Evolutionary conservation across 352 stramenopile species (phyloP).

Genomic region (Phytopythium chamaehyphon): DNA sequence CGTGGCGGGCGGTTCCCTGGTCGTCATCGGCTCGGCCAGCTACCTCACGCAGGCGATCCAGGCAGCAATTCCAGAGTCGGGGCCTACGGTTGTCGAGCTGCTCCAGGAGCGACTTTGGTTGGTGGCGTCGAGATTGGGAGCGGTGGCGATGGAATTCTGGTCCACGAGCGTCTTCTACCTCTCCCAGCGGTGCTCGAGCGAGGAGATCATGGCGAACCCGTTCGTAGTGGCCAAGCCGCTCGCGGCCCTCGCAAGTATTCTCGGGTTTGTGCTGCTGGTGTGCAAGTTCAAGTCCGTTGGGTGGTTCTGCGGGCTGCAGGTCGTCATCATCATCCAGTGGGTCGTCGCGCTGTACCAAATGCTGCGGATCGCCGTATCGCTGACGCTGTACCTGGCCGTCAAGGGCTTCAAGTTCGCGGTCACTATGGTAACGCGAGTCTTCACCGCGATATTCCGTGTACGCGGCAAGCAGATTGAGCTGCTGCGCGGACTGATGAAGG

Average conservation of each 20-base stretch:
- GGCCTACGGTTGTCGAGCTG: constrained; percentile 22
- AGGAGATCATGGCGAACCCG: constrained; percentile 34
- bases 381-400: constrained; percentile 43
- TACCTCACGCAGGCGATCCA: constrained; percentile 28
- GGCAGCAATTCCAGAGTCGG: constrained; percentile 23
- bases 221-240: constrained; percentile 28
- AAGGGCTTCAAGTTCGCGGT: constrained; percentile 45
- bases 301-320: constrained; percentile 52
- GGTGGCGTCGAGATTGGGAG: not conserved
- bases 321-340: constrained; percentile 62
- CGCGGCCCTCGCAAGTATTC: constrained; percentile 16
- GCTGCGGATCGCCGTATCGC: constrained; percentile 48
- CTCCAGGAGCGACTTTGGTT: constrained; percentile 9
- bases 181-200: constrained; percentile 6
- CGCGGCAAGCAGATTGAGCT: constrained; percentile 47
- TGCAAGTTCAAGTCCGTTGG: constrained; percentile 62
- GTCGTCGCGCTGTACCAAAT: constrained; percentile 64
- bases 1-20: constrained; percentile 43
- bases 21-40: constrained; percentile 33
- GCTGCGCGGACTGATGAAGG: constrained; percentile 59
- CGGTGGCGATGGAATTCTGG: constrained; percentile 13
- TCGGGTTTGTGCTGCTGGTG: constrained; percentile 18
- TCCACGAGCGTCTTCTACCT: constrained; percentile 13
- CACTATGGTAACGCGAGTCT: constrained; percentile 16
- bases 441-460: constrained; percentile 32